These are phyloP conservation scores for Viridothelium virens DNA, from an alignment of 495 filamentous ascomycete genomes.

Conservation along the genomic window DNA sequence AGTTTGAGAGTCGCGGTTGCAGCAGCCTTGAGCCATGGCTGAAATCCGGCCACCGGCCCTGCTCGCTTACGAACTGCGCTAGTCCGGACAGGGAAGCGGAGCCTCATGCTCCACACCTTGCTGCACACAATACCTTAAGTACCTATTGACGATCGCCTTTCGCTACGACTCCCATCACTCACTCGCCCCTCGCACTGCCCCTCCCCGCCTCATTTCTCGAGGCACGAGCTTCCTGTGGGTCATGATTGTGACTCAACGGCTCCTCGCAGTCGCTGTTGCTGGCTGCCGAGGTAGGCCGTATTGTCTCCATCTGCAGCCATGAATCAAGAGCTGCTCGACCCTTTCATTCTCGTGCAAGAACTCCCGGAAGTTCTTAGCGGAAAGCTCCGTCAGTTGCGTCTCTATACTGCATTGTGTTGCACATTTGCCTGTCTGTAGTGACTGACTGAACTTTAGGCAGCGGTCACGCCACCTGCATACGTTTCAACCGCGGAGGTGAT, in stretches of 20 bases:
- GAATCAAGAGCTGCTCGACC: conserved; percentile 75
- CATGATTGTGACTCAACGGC: not conserved
- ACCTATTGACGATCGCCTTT: not conserved
- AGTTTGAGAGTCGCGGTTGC: not conserved
- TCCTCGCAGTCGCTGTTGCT: not conserved
- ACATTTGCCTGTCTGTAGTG: not conserved
- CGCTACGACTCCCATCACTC: not conserved
- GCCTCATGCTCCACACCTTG: not conserved
- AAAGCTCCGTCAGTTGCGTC: conserved; percentile 56
- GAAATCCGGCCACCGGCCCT: not conserved
- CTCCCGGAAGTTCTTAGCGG: conserved; percentile 84
- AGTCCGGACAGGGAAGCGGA: not conserved
- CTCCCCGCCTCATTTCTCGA: not conserved
- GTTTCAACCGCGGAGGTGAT: conserved; percentile 90
- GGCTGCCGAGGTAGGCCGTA: not conserved
- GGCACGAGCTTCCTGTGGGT: too few species aligned
- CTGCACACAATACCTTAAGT: not conserved
- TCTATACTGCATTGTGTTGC: not conserved
- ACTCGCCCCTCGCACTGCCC: not conserved
- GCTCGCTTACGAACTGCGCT: not conserved
- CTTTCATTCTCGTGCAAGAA: conserved; percentile 83
- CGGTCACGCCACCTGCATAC: conserved; percentile 61
- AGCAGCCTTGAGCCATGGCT: not conserved
- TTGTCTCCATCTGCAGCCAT: conserved; percentile 36
- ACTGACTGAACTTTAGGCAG: conserved; percentile 40